Percentiles rank a stretch among this genome's conserved stretches.
phyloP scores from a whole-genome alignment of 208 protist species.

The Trypanosoma vivax region DNA sequence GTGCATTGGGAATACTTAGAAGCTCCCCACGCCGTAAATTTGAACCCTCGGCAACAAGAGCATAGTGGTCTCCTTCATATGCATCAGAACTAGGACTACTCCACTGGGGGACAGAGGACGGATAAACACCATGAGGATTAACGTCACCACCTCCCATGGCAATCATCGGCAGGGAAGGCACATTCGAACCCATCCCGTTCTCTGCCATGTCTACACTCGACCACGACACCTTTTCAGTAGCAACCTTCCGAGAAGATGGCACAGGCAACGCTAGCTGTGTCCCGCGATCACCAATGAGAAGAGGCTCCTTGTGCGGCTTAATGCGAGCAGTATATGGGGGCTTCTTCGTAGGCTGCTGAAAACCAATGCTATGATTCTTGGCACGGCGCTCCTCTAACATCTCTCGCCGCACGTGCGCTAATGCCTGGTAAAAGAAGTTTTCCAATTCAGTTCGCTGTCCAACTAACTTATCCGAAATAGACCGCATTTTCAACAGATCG shows the following conservation, averaged over 20 bases:
- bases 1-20: constrained; percentile 31
- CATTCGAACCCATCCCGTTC: too few relatives aligned
- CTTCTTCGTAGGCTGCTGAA: constrained; percentile 6
- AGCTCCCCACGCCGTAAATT: constrained; percentile 1
- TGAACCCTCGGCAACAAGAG: not conserved
- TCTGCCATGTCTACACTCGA: not conserved
- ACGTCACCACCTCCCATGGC: not conserved
- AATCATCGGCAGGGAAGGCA: constrained; percentile 10
- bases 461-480: constrained; percentile 45
- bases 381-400: constrained; percentile 49
- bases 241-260: not conserved
- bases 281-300: constrained; percentile 38
- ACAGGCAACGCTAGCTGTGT: not conserved
- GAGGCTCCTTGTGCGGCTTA: constrained; percentile 24
- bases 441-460: constrained; percentile 74
- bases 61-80: not conserved
- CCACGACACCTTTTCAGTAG: not conserved
- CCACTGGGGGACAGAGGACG: too few relatives aligned
- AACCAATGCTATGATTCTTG: not conserved
- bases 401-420: constrained; percentile 62
- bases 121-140: too few relatives aligned
- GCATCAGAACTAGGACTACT: not conserved
- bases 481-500: constrained; percentile 62
- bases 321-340: constrained; percentile 32
- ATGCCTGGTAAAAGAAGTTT: constrained; percentile 77